Conservation (phyloP, 495 filamentous ascomycete genomes). For the Peziza echinospora region DNA sequence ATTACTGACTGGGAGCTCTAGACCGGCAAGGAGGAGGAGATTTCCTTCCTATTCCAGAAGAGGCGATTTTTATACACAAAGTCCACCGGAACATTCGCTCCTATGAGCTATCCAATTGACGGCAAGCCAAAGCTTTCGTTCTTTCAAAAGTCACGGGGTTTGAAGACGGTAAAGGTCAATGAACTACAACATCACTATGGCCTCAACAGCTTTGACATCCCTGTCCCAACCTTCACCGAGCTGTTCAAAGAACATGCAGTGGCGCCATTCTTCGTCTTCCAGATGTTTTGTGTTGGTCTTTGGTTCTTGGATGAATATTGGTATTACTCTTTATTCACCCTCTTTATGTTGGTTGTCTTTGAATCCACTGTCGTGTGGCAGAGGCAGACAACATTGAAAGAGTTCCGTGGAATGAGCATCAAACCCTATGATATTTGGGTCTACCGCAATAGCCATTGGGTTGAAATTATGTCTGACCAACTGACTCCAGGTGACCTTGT, state of each 20-base stretch:
- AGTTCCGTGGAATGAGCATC: slow-evolving; percentile 98
- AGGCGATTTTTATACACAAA: slow-evolving; percentile 75
- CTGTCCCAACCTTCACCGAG: slow-evolving; percentile 83
- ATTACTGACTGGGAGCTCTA: slow-evolving; percentile 10
- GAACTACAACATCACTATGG: slow-evolving; percentile 80
- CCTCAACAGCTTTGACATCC: slow-evolving; percentile 92
- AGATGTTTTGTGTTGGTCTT: slow-evolving; percentile 92
- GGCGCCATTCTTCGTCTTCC: slow-evolving; percentile 97
- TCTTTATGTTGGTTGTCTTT: slow-evolving; percentile 94
- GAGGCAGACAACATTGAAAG: slow-evolving; percentile 81
- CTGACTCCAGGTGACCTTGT: slow-evolving; percentile 91
- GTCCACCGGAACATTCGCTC: slow-evolving; percentile 46
- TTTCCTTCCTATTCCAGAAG: slow-evolving; percentile 95
- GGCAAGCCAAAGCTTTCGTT: slow-evolving; percentile 44
- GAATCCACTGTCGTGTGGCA: slow-evolving; percentile 99
- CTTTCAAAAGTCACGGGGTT: slow-evolving; percentile 60
- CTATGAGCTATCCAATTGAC: slow-evolving; percentile 71
- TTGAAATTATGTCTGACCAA: slow-evolving; percentile 76
- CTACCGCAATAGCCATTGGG: slow-evolving; percentile 66
- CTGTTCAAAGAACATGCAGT: slow-evolving; percentile 97
- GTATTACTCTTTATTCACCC: slow-evolving; percentile 98
- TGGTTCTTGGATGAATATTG: slow-evolving; percentile 99
- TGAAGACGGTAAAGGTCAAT: slow-evolving; percentile 42
- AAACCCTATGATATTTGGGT: slow-evolving; percentile 91
- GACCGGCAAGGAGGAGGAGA: slow-evolving; percentile 46